phyloP scores from a whole-genome alignment of 805 yeast genomes.

The Millerozyma miso region DNA sequence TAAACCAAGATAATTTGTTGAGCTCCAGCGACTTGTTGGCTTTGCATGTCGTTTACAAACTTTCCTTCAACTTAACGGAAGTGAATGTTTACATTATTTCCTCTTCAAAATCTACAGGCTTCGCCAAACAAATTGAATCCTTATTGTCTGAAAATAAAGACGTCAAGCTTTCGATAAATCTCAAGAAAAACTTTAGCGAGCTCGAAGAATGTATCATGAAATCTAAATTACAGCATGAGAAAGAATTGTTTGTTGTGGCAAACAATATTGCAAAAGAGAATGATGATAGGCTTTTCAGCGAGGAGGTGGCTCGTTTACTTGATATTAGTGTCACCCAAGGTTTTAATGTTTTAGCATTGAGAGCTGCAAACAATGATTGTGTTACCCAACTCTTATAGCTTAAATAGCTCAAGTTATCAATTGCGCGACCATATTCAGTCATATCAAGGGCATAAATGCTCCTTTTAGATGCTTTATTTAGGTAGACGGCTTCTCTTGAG shows the following conservation, averaged over 20 bases:
- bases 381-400: background rate
- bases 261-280: slow-evolving; percentile 13
- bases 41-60: slow-evolving; percentile 21
- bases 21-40: slow-evolving; percentile 32
- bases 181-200: slow-evolving; percentile 12
- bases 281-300: slow-evolving; percentile 12
- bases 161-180: slow-evolving; percentile 7
- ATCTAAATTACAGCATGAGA: slow-evolving; percentile 8
- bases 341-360: slow-evolving; percentile 22
- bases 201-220: slow-evolving; percentile 12
- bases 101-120: slow-evolving; percentile 11
- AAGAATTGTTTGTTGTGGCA: slow-evolving; percentile 22
- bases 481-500: too few species aligned
- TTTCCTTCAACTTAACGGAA: slow-evolving; percentile 10
- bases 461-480: too few species aligned
- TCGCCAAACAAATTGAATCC: slow-evolving; percentile 12
- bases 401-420: background rate
- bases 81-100: slow-evolving; percentile 20
- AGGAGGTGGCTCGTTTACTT: slow-evolving; percentile 19
- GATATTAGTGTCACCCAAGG: slow-evolving; percentile 18
- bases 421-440: too few species aligned
- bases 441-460: too few species aligned
- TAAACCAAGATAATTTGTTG: slow-evolving; percentile 29
- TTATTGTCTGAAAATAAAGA: slow-evolving; percentile 13
- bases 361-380: slow-evolving; percentile 12